Evolutionary conservation across 1,139 yeast species (phyloP).

Genomic region (Protomyces inouyei): DNA sequence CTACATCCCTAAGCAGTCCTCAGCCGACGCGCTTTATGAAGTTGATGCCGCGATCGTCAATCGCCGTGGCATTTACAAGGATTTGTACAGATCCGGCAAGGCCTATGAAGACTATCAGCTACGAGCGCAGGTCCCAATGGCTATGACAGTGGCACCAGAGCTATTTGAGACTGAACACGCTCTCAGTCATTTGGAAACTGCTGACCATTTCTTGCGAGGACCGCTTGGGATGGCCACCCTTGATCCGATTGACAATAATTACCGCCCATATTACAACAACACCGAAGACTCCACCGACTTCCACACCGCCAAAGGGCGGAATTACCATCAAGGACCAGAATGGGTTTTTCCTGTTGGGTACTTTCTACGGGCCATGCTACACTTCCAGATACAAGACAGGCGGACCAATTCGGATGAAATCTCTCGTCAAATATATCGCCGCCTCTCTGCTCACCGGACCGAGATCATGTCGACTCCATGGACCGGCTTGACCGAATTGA

Average conservation of each 20-base stretch:
- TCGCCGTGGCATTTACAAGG: conserved; percentile 92
- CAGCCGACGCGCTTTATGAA: conserved; percentile 55
- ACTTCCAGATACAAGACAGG: conserved; percentile 47
- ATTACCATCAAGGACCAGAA: conserved; percentile 98
- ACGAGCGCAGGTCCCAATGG: conserved; percentile 87
- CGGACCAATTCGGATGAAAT: conserved; percentile 37
- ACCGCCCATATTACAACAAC: conserved; percentile 81
- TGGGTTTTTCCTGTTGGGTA: conserved; percentile 95
- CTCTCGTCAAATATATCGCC: conserved; percentile 46
- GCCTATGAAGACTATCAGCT: conserved; percentile 91
- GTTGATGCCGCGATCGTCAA: conserved; percentile 64
- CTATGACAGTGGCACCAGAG: conserved; percentile 91
- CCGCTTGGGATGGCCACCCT: conserved; percentile 89
- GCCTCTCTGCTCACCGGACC: conserved; percentile 59
- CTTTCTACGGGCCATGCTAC: conserved; percentile 67
- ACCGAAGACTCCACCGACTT: conserved; percentile 77
- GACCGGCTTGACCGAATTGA: conserved; percentile 91
- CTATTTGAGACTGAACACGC: conserved; percentile 64
- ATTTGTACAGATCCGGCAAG: conserved; percentile 71
- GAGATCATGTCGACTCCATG: conserved; percentile 75
- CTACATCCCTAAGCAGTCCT: conserved; percentile 64
- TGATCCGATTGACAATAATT: conserved; percentile 88
- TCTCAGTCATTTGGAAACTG: conserved; percentile 56
- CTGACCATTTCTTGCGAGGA: conserved; percentile 72
- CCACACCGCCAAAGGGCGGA: conserved; percentile 90